Percentiles rank a stretch among this genome's conserved stretches.
Evolutionary conservation across 805 yeast species (phyloP).

Genomic region (Wickerhamomyces ciferrii): DNA sequence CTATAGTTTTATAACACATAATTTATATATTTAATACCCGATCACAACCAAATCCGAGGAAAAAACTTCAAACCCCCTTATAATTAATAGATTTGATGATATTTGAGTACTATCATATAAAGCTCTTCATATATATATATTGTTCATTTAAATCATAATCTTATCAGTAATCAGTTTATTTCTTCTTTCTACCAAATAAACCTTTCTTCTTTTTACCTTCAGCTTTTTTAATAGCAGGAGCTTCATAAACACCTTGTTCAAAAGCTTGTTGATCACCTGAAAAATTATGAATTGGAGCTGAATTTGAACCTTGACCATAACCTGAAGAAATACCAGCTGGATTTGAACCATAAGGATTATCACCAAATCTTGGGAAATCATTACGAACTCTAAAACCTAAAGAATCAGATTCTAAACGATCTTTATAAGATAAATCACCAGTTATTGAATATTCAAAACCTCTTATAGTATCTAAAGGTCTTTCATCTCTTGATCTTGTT

Average conservation of each 20-base stretch:
- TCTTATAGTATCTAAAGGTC: conserved; percentile 95
- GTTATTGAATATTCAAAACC: conserved; percentile 92
- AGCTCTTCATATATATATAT: too few relatives aligned
- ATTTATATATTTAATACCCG: too few relatives aligned
- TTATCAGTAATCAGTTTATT: conserved; percentile 3
- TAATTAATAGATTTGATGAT: too few relatives aligned
- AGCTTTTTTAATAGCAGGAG: conserved; percentile 33
- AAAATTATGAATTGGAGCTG: conserved; percentile 23
- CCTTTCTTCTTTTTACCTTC: conserved; percentile 72
- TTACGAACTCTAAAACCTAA: conserved; percentile 87
- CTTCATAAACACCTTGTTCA: conserved; percentile 58
- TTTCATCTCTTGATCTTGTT: conserved; percentile 85
- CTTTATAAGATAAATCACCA: conserved; percentile 76
- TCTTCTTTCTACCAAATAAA: conserved; percentile 70
- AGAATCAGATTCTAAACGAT: conserved; percentile 71
- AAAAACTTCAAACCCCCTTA: too few relatives aligned
- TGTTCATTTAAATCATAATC: not conserved
- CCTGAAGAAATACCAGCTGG: conserved; percentile 20
- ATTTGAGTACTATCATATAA: too few relatives aligned
- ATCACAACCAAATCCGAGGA: too few relatives aligned
- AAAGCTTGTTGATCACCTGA: conserved; percentile 29
- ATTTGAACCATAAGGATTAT: conserved; percentile 28
- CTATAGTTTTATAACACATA: too few relatives aligned
- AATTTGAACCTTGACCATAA: conserved; percentile 18
- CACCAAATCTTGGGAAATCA: conserved; percentile 53